Evolutionary conservation across 345 rosid species (phyloP).

Genomic region (Populus deltoides): DNA sequence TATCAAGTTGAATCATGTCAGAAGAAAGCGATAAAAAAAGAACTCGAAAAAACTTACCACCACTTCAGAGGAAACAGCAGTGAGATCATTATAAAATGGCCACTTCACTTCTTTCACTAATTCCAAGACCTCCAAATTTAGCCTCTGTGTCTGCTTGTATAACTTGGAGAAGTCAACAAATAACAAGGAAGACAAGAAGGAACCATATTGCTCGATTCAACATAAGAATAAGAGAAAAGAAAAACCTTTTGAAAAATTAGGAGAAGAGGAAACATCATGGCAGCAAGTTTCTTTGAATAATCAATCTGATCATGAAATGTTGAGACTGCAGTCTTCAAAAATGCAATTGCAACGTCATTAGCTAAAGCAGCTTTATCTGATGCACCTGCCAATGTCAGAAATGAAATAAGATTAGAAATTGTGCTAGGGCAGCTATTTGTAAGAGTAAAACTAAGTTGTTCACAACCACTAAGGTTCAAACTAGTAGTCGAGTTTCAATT

Average conservation of each 20-base stretch:
- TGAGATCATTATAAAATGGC: slow-evolving; percentile 62
- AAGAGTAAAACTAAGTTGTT: background rate
- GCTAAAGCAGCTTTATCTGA: slow-evolving; percentile 43
- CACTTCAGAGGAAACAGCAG: slow-evolving; percentile 36
- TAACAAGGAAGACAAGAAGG: background rate
- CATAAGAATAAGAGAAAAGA: slow-evolving; percentile 2
- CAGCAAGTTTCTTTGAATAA: slow-evolving; percentile 51
- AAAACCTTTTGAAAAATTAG: slow-evolving; percentile 67
- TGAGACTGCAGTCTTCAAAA: slow-evolving; percentile 53
- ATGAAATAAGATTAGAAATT: too few relatives aligned
- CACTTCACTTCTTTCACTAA: slow-evolving; percentile 57
- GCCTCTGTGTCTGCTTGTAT: slow-evolving; percentile 56
- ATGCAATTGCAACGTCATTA: slow-evolving; percentile 52
- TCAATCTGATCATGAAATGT: slow-evolving; percentile 41
- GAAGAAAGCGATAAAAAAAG: background rate
- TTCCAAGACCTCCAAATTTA: slow-evolving; percentile 57
- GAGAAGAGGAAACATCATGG: slow-evolving; percentile 73
- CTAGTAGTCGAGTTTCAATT: background rate
- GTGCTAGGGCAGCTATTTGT: too few relatives aligned
- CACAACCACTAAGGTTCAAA: background rate
- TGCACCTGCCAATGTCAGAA: slow-evolving; percentile 43
- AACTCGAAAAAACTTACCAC: slow-evolving; percentile 35
- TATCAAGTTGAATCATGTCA: background rate
- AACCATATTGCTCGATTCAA: background rate
- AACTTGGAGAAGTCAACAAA: slow-evolving; percentile 8